Conservation (phyloP, 257 asterid genomes). For the Penstemon barbatus region DNA sequence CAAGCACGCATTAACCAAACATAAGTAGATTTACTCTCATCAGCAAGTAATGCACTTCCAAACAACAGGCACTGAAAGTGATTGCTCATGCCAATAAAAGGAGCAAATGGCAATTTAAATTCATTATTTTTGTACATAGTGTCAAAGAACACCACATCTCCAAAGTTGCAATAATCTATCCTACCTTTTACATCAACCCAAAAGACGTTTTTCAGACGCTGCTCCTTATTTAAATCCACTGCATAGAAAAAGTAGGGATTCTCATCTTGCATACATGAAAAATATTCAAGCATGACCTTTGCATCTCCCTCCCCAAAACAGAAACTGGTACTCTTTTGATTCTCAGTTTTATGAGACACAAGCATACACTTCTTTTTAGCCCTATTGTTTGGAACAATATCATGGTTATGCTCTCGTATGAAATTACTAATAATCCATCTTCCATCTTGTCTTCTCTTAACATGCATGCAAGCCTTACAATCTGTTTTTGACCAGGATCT, state of each 20-base stretch:
- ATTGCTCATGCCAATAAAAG: constrained; percentile 54
- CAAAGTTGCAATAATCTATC: constrained; percentile 42
- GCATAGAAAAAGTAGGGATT: constrained; percentile 60
- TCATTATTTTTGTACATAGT: constrained; percentile 37
- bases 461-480: constrained; percentile 64
- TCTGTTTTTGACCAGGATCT: constrained; percentile 57
- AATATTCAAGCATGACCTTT: constrained; percentile 46
- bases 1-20: constrained; percentile 55
- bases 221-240: constrained; percentile 47
- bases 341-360: constrained; percentile 19
- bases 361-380: constrained; percentile 23
- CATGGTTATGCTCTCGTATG: constrained; percentile 54
- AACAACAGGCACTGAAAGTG: constrained; percentile 45
- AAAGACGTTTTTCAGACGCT: constrained; percentile 42
- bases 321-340: constrained; percentile 24
- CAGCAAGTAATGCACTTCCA: constrained; percentile 50
- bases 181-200: constrained; percentile 56
- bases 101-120: constrained; percentile 45
- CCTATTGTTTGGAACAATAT: constrained; percentile 36
- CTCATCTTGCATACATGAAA: constrained; percentile 48
- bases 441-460: constrained; percentile 54
- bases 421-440: constrained; percentile 45
- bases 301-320: constrained; percentile 47
- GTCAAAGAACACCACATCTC: constrained; percentile 52
- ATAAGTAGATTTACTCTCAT: constrained; percentile 45